These are phyloP conservation scores for Artomyces pyxidatus DNA, from an alignment of 768 basidiomycete species.

Conservation along the genomic window DNA sequence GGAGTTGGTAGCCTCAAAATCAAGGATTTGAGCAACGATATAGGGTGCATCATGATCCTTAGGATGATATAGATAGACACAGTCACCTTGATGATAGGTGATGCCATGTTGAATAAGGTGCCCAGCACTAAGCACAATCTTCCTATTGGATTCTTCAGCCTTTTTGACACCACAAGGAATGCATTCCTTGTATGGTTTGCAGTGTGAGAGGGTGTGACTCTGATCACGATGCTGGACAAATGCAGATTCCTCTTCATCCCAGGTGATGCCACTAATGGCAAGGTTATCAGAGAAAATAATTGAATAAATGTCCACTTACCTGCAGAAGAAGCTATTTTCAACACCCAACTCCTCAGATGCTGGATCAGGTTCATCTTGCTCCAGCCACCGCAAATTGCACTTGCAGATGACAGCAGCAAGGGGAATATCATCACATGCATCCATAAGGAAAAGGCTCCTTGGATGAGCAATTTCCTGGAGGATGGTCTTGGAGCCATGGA, in stretches of 20 bases:
- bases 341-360: slow-evolving; percentile 32
- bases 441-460: slow-evolving; percentile 45
- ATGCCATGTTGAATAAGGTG: slow-evolving; percentile 31
- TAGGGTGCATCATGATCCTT: slow-evolving; percentile 27
- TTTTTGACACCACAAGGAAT: slow-evolving; percentile 4
- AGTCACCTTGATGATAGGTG: slow-evolving; percentile 52
- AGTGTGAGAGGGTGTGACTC: slow-evolving; percentile 20
- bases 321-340: slow-evolving; percentile 45
- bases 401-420: slow-evolving; percentile 51
- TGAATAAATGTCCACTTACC: slow-evolving; percentile 29
- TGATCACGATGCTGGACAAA: slow-evolving; percentile 29
- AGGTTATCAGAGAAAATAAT: not conserved
- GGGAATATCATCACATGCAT: slow-evolving; percentile 48
- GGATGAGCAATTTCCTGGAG: slow-evolving; percentile 63
- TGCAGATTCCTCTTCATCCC: slow-evolving; percentile 43
- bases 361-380: slow-evolving; percentile 36
- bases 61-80: slow-evolving; percentile 41
- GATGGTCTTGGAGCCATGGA: slow-evolving; percentile 57
- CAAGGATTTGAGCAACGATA: slow-evolving; percentile 48
- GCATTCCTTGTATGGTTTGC: slow-evolving; percentile 15
- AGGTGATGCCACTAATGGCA: slow-evolving; percentile 36
- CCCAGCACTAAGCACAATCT: too few species aligned
- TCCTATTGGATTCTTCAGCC: too few species aligned
- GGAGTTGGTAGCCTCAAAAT: slow-evolving; percentile 24
- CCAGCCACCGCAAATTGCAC: slow-evolving; percentile 41